Base-by-base conservation (phyloP, 306 rosid species). In the Begonia masoniana region DNA sequence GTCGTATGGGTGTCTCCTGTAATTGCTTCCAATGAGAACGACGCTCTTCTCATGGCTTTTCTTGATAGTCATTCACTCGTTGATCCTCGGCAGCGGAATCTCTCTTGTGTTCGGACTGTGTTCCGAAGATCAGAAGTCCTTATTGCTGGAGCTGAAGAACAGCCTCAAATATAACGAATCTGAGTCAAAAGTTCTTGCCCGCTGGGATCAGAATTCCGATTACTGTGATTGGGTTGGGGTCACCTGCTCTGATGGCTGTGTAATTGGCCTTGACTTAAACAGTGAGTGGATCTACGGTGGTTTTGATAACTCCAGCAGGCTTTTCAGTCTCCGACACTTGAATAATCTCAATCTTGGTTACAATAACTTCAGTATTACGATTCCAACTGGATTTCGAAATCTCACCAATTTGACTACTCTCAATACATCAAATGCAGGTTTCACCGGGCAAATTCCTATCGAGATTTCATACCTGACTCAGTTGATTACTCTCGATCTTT, bases 181-280 rank as follows among this genome's bases (percentile, higher is more conserved):
- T 4, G 0, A 0, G 7, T 68, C 85, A 23, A 60, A 1, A 4
- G 76, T 73, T 50, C 61, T 79, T 1, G 51, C 9, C 10, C 14
- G 10, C 2, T 79, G 88, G 95, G 56, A 62, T 4, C 47, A 17
- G 41, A 66, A 8, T 35, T 1, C 43, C 6, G 68, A 47, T 60
- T 76, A 73, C 43, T 76, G 89, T 47, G 5, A 26, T 12, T 81
- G 89, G 95, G 16, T 1, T 1, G 89, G 89, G 41, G 74, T 85
- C 12, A 5, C 0, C 23, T 59, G 63, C 54, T 0, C 53, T 24
- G 55, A 65, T 10, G 65, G 65, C 53, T 65, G 54, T 9, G 50
- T 55, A 17, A 55, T 12, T 15, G 64, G 10, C 21, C 74, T 74
- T 11, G 67, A 69, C 12, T 15, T 69, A 62, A 39, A 42, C 41